These are phyloP conservation scores for Vanrija humicola DNA, from an alignment of 1,284 basidiomycete genomes.

Conservation along the genomic window DNA sequence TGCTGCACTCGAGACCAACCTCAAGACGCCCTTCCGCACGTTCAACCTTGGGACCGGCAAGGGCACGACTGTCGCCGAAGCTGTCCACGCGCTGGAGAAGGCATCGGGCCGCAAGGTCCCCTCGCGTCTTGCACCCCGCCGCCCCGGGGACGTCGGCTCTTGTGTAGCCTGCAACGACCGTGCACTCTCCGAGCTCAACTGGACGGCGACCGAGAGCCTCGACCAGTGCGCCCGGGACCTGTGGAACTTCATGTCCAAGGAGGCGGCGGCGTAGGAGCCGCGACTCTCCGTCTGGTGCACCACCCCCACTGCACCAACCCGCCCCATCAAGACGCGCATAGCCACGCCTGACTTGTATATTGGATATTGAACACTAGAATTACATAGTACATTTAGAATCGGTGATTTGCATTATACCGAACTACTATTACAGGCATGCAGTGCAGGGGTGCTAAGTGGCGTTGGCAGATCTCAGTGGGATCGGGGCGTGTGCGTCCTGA, in stretches of 20 bases:
- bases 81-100: slow-evolving; percentile 2
- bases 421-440: no score
- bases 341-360: no score
- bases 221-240: slow-evolving; percentile 6
- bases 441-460: no score
- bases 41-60: slow-evolving; percentile 75
- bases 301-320: no score
- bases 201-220: slow-evolving; percentile 6
- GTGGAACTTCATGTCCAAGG: slow-evolving; percentile 7
- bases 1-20: slow-evolving; percentile 14
- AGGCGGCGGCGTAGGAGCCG: no score
- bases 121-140: neutral
- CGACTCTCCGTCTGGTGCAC: no score
- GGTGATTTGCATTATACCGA: no score
- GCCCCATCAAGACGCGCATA: no score
- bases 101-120: slow-evolving; percentile 4
- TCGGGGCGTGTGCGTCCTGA: no score
- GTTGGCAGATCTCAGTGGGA: no score
- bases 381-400: no score
- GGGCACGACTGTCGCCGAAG: slow-evolving; percentile 60
- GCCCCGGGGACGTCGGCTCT: slow-evolving; percentile 11
- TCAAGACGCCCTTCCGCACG: slow-evolving; percentile 31
- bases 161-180: slow-evolving; percentile 9
- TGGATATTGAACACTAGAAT: no score
- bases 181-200: slow-evolving; percentile 8